phyloP scores from a whole-genome alignment of 306 rosid species.

The Astragalus membranaceus region DNA sequence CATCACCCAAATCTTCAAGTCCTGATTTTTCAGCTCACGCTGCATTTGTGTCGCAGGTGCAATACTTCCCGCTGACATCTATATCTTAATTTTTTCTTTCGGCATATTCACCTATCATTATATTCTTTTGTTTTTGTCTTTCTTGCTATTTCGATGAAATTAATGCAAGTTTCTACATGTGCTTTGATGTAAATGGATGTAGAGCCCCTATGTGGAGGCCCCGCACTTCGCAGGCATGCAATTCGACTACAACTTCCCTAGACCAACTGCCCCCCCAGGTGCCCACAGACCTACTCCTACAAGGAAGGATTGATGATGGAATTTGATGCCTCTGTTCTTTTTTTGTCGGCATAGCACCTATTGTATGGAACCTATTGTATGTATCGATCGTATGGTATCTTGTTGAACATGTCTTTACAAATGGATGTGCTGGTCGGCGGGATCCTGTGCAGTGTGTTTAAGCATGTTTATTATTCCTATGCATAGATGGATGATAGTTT shows the following conservation, averaged over 20 bases:
- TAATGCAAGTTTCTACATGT: background rate
- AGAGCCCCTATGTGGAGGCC: conserved; percentile 91
- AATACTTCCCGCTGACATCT: background rate
- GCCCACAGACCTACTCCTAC: conserved; percentile 67
- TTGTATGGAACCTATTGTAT: conserved; percentile 16
- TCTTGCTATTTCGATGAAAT: background rate
- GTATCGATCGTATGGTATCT: conserved; percentile 32
- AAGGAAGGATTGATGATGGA: conserved; percentile 50
- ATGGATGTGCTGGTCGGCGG: conserved; percentile 21
- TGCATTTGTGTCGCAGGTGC: conserved; percentile 46
- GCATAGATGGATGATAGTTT: conserved; percentile 28
- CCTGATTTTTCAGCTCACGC: conserved; percentile 35
- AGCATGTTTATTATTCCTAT: conserved; percentile 24
- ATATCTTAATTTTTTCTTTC: background rate
- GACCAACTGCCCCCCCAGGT: conserved; percentile 93
- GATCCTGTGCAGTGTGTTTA: conserved; percentile 15
- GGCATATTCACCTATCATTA: background rate
- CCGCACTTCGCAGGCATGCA: conserved; percentile 58
- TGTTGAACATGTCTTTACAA: conserved; percentile 15
- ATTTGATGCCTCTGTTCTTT: background rate
- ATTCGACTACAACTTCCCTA: conserved; percentile 46
- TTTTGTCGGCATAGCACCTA: conserved; percentile 3
- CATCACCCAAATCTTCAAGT: conserved; percentile 47
- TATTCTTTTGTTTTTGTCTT: background rate
- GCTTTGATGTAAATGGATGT: conserved; percentile 19